Evolutionary conservation across 1,284 basidiomycete species (phyloP), one percentile per base, ranked within the genome.

Genomic region (Boletus sp.): DNA sequence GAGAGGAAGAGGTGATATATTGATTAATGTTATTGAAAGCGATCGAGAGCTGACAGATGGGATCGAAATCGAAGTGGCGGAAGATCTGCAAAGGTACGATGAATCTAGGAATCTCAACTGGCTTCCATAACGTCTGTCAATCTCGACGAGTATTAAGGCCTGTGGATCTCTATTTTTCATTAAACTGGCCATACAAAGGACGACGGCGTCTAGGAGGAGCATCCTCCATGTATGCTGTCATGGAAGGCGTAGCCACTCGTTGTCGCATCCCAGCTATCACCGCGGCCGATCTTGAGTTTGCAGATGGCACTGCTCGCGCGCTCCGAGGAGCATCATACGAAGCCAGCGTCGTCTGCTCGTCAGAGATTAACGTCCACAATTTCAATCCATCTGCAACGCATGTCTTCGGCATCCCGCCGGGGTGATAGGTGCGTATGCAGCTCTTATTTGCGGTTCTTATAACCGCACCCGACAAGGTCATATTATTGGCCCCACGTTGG

Each of bases 61-160:
- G 51, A 60, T 58, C 52, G 59, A 48, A 60, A 49, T 53, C 48
- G 49, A 47, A 48, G 52, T 46, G 55, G 39, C 37, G 42, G 26
- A 44, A 59, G 64, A 66, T 66, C 57, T 61, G 41, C 50, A 48
- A 34, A 58, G 58, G 49, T 27, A 51, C 62, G 54, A 59, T 50
- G 44, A 48, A 65, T 64, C 49, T 57, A n/a, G 33, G 43, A 58
- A 64, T 62, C 48, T 46, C 47, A 12, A 19, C 26, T 36, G 36
- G 34, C 52, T 62, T 65, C 58, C 48, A 54, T 61, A 49, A 41
- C 44, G 46, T 37, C 50, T 56, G 61, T 50, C 57, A 64, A 62
- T 60, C 52, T 60, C 35, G 51, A 62, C 46, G 48, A 48, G 47
- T 26, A 49, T 52, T 29, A 27, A 47, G 45, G 48, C 48, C 46